These are phyloP conservation scores for Physcomitrium patens DNA, from an alignment of 225 moss, liverwort and hornwort genomes.

Conservation along the genomic window DNA sequence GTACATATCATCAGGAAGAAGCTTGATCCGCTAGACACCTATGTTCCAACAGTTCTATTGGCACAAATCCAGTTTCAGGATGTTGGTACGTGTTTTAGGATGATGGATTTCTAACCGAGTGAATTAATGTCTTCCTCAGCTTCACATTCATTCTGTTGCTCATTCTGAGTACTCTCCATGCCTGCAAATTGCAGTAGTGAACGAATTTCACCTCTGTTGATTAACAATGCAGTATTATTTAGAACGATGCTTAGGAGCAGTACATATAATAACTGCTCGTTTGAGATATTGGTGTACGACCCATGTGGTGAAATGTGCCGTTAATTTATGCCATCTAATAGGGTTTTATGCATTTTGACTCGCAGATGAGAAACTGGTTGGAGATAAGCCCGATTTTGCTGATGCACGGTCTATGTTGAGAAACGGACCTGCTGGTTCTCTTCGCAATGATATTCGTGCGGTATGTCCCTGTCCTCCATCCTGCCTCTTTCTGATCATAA, in stretches of 20 bases:
- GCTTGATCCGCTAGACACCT: constrained; percentile 93
- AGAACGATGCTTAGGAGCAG: background rate
- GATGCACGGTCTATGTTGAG: constrained; percentile 86
- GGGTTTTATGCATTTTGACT: constrained; percentile 3
- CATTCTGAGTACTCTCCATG: background rate
- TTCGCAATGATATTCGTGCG: constrained; percentile 92
- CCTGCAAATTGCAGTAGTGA: background rate
- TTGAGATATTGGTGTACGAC: background rate
- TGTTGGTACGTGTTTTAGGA: constrained; percentile 57
- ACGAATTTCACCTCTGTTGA: constrained; percentile 12
- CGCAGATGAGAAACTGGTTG: constrained; percentile 75
- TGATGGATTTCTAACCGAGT: background rate
- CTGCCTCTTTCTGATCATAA: background rate
- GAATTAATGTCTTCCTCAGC: too few relatives aligned
- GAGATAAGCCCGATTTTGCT: constrained; percentile 71
- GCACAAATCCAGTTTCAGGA: constrained; percentile 92
- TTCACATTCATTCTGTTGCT: too few relatives aligned
- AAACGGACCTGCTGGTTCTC: constrained; percentile 91
- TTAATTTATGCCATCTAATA: background rate
- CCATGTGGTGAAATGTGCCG: background rate
- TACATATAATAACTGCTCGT: background rate
- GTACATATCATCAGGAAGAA: constrained; percentile 70
- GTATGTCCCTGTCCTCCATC: constrained; percentile 42
- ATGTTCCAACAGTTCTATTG: constrained; percentile 83
- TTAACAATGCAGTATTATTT: background rate